Conservation (phyloP, 1,284 basidiomycete species). For the Meira miltonrushii region DNA sequence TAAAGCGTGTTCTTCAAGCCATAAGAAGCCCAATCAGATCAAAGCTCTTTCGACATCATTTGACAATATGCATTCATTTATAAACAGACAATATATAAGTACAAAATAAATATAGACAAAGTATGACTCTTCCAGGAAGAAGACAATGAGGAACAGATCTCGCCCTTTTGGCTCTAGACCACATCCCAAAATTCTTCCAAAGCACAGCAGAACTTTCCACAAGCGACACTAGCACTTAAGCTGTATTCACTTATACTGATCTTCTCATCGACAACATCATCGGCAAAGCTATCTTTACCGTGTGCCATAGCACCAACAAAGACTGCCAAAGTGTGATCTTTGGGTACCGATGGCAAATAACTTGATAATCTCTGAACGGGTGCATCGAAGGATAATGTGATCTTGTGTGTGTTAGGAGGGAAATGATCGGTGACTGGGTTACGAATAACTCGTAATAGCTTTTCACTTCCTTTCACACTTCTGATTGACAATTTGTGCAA, state of each 20-base stretch:
- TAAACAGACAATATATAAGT: no score
- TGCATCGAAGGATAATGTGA: slow-evolving; percentile 80
- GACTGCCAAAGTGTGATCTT: slow-evolving; percentile 82
- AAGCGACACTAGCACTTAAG: slow-evolving; percentile 87
- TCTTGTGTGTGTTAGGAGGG: slow-evolving; percentile 89
- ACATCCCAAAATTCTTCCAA: slow-evolving; percentile 55
- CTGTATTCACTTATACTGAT: slow-evolving; percentile 93
- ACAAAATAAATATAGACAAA: no score
- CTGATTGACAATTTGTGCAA: slow-evolving; percentile 92
- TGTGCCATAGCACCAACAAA: slow-evolving; percentile 76
- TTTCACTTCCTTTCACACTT: slow-evolving; percentile 92
- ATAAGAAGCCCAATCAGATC: no score
- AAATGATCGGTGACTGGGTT: slow-evolving; percentile 95
- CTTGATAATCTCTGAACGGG: slow-evolving; percentile 73
- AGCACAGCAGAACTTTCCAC: slow-evolving; percentile 80
- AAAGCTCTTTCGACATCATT: no score
- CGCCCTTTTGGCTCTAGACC: no score
- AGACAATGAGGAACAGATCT: no score
- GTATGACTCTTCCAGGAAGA: no score
- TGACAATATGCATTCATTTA: no score
- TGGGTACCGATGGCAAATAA: slow-evolving; percentile 75
- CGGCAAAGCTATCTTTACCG: slow-evolving; percentile 88
- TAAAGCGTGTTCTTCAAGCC: no score
- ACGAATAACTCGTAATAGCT: slow-evolving; percentile 95
- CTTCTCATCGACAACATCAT: slow-evolving; percentile 77